Conservation (phyloP, 495 filamentous ascomycete genomes). For the Xylaria acuta region DNA sequence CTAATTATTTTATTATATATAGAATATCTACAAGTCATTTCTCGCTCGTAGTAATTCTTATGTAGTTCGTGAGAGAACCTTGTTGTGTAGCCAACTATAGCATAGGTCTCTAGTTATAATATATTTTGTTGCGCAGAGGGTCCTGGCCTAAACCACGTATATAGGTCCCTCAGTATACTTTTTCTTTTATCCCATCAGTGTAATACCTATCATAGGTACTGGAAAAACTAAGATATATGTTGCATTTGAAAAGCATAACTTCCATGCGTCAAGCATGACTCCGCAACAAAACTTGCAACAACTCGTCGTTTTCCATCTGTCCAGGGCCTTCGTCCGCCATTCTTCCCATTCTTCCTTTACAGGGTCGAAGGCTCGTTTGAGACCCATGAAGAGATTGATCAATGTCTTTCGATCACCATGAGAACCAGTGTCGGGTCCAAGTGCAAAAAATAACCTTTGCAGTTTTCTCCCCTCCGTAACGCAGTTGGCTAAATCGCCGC, state of each 20-base stretch:
- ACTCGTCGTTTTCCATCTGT: not conserved
- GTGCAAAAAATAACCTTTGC: conserved; percentile 16
- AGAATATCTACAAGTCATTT: not conserved
- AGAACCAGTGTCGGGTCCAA: not conserved
- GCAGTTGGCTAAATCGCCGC: conserved; percentile 27
- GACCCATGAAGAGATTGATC: conserved; percentile 11
- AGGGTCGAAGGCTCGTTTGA: conserved; percentile 14
- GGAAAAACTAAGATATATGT: no score
- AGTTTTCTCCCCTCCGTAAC: conserved; percentile 3
- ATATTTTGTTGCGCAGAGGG: no score
- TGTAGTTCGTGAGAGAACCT: no score
- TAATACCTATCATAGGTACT: no score
- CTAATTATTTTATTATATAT: not conserved
- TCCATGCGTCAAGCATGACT: no score
- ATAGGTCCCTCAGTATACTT: no score
- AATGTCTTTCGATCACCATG: conserved; percentile 1
- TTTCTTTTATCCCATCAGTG: no score
- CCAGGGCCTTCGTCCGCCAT: conserved; percentile 4
- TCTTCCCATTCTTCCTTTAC: conserved; percentile 14
- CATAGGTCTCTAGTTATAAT: no score
- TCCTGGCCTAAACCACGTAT: not conserved
- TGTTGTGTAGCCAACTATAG: no score
- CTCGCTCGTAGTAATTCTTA: not conserved
- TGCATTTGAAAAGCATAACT: no score
- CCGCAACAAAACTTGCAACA: conserved; percentile 24